phyloP scores from a whole-genome alignment of 176 grass and related monocot genomes.

The Dendrocalamus sinicus region DNA sequence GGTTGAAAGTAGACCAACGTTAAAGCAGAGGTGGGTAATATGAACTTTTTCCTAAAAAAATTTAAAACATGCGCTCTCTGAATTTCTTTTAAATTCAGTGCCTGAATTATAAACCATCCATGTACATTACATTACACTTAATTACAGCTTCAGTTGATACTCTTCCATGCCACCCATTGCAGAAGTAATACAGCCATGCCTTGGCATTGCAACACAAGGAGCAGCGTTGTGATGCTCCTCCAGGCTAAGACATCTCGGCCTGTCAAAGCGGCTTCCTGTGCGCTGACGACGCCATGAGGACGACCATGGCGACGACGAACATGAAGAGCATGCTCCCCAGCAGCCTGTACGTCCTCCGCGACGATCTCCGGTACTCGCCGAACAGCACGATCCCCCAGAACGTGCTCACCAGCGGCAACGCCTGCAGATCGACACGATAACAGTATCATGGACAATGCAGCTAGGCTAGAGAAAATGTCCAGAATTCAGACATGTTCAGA shows the following conservation, averaged over 20 bases:
- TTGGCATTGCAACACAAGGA: neutral
- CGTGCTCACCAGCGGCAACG: slow-evolving; percentile 77
- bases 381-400: slow-evolving; percentile 74
- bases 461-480: neutral
- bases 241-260: neutral
- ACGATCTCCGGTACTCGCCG: slow-evolving; percentile 68
- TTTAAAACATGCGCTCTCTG: too few species aligned
- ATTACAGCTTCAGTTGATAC: neutral
- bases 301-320: slow-evolving; percentile 75
- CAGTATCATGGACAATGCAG: neutral
- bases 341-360: slow-evolving; percentile 65
- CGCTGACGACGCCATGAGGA: slow-evolving; percentile 89
- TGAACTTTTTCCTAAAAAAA: too few species aligned
- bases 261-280: slow-evolving; percentile 57
- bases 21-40: too few species aligned
- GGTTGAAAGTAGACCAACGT: too few species aligned
- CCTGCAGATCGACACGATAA: slow-evolving; percentile 39
- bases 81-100: too few species aligned
- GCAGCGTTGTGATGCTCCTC: neutral
- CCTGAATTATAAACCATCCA: neutral
- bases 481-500: neutral
- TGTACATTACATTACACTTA: neutral
- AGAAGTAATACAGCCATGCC: neutral
- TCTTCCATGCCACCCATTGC: neutral
- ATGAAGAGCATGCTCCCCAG: slow-evolving; percentile 80